Base-by-base conservation (phyloP, 176 grass and related monocot genomes). In the Avena insularis region DNA sequence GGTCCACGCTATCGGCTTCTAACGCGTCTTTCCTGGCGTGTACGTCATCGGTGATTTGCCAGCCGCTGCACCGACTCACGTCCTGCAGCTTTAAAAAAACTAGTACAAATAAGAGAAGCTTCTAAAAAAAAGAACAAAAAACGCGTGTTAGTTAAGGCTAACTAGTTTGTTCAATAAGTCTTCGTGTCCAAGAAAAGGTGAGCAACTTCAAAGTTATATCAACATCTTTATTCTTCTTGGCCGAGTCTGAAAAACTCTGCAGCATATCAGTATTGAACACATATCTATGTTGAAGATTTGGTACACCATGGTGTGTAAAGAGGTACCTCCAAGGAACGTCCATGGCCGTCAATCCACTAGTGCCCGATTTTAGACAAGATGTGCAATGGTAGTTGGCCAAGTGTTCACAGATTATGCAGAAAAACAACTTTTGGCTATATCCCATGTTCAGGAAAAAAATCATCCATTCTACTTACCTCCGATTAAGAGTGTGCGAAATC, bases 231-330 rank as follows among this genome's bases (percentile, higher is more conserved):
- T 12, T 38, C 8, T 23, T 70, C 9, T 17, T 19, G 6, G 16
- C 8, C 3, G 29, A 17, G 67, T 40, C 35, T 70, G 35, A 43
- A 70, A 3, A 70, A 70, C 35, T 70, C 16, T 40, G 4, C 3
- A 43, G 13, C 46, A 75, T 14, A 21, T 12, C 71, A 51, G 46
- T 75, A 76, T 9, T 4, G 80, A 23, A 6, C 2, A 27, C 16
- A 12, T 0, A 49, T 2, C 6, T 43, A 43, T 6, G 61, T 10
- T 36, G 78, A n/a, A 64, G 61, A 81, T 62, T 50, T 69, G 38
- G 27, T 9, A 55, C 21, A 40, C 14, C 53, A 73, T 23, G 7
- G 29, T 4, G 4, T 84, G 64, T 84, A 91, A 20, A 87, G 89
- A 62, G 86, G 29, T 29, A 84, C 29, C 74, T 47, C 86, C 15